Evolutionary conservation across 2,329 filamentous ascomycete species (phyloP).

Genomic region (Fusarium sp.): DNA sequence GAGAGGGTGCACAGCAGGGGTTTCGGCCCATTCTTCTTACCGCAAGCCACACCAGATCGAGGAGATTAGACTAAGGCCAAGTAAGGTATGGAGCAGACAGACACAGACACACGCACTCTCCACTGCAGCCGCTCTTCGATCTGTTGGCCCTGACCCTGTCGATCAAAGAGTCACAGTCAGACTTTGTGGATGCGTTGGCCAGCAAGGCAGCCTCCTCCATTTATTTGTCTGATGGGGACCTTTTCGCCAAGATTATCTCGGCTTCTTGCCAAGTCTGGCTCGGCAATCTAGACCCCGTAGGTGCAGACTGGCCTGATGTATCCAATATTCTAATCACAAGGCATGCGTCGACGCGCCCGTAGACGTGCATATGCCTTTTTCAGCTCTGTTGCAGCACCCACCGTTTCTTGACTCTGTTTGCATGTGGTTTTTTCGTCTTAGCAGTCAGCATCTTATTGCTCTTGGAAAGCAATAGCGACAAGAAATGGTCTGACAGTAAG

Average conservation of each 20-base stretch:
- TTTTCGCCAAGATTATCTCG: not conserved
- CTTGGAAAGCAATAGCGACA: not conserved
- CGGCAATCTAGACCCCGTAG: conserved; percentile 12
- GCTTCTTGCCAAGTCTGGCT: conserved; percentile 13
- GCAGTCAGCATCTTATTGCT: conserved; percentile 17
- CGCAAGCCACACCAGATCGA: conserved; percentile 3
- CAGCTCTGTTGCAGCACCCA: not conserved
- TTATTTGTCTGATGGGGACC: not conserved
- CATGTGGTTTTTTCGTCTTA: not conserved
- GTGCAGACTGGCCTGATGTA: conserved; percentile 9
- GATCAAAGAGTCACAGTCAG: not conserved
- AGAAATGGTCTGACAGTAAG: conserved; percentile 16
- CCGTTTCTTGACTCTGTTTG: not conserved
- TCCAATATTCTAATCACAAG: conserved; percentile 2
- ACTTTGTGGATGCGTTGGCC: not conserved
- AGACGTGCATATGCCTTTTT: conserved; percentile 21
- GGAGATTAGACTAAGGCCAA: not conserved
- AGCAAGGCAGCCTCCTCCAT: not conserved
- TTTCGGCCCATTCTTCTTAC: not conserved
- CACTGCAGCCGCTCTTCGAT: not conserved
- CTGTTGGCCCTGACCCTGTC: not conserved
- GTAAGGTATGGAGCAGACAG: not conserved
- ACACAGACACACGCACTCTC: not conserved
- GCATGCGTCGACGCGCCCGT: conserved; percentile 22
- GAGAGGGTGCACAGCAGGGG: not conserved